Conservation (phyloP, 2,329 filamentous ascomycete genomes). For the Neofusicoccum parvum region DNA sequence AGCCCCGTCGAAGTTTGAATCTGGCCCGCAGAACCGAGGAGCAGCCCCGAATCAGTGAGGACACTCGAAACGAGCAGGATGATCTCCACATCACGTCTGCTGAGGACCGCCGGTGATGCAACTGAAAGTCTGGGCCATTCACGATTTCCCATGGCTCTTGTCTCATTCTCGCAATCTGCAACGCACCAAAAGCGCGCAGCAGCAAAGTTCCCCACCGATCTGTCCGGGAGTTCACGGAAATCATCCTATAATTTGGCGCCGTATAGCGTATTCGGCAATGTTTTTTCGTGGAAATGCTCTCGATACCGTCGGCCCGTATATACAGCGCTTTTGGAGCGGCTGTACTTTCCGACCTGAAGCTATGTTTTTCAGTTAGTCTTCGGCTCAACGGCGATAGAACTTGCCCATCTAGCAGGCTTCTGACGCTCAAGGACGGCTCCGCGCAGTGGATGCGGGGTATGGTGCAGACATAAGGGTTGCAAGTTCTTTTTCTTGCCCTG, state of each 20-base stretch:
- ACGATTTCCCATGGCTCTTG: not conserved
- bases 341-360: too few relatives aligned
- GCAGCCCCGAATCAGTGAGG: not conserved
- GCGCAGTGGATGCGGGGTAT: not conserved
- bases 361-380: too few relatives aligned
- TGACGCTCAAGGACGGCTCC: not conserved
- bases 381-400: too few relatives aligned
- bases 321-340: not conserved
- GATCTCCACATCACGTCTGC: not conserved
- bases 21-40: not conserved
- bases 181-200: too few relatives aligned
- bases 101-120: not conserved
- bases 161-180: not conserved
- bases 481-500: not conserved
- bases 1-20: not conserved
- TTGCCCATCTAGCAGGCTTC: too few relatives aligned
- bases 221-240: too few relatives aligned
- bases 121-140: not conserved
- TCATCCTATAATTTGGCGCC: not conserved
- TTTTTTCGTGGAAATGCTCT: not conserved
- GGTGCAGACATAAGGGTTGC: not conserved
- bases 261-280: not conserved
- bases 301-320: not conserved
- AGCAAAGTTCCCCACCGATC: too few relatives aligned
- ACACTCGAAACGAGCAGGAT: not conserved